Evolutionary conservation across 805 yeast species (phyloP).

Genomic region (Phaffomyces thermotolerans): DNA sequence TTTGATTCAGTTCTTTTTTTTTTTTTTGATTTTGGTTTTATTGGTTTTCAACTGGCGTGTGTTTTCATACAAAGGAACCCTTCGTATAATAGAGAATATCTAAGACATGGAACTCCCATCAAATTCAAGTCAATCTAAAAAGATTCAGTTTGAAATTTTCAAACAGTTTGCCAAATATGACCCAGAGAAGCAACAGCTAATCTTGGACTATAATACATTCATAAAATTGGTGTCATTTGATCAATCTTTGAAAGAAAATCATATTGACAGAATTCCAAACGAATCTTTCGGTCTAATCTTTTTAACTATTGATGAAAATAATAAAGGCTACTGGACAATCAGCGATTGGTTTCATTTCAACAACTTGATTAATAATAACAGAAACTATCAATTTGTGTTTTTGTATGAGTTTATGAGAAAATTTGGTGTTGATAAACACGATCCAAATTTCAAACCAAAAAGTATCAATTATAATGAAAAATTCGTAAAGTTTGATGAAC

Average conservation of each 20-base stretch:
- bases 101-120: conserved; percentile 30
- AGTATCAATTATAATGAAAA: conserved; percentile 32
- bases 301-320: conserved; percentile 67
- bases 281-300: conserved; percentile 67
- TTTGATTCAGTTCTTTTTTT: too few relatives aligned
- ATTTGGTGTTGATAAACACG: conserved; percentile 29
- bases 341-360: conserved; percentile 73
- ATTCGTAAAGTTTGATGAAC: conserved; percentile 32
- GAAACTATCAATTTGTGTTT: conserved; percentile 41
- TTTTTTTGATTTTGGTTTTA: too few relatives aligned
- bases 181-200: conserved; percentile 26
- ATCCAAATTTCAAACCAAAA: conserved; percentile 15
- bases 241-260: conserved; percentile 33
- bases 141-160: conserved; percentile 36
- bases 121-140: conserved; percentile 30
- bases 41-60: too few relatives aligned
- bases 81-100: too few relatives aligned
- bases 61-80: too few relatives aligned
- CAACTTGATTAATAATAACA: conserved; percentile 41
- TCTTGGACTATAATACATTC: conserved; percentile 30
- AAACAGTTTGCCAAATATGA: conserved; percentile 33
- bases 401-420: conserved; percentile 48
- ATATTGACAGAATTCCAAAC: conserved; percentile 39
- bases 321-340: conserved; percentile 59
- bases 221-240: conserved; percentile 30